Evolutionary conservation across 768 basidiomycete species (phyloP).

Genomic region (Lanmaoa rubissima): DNA sequence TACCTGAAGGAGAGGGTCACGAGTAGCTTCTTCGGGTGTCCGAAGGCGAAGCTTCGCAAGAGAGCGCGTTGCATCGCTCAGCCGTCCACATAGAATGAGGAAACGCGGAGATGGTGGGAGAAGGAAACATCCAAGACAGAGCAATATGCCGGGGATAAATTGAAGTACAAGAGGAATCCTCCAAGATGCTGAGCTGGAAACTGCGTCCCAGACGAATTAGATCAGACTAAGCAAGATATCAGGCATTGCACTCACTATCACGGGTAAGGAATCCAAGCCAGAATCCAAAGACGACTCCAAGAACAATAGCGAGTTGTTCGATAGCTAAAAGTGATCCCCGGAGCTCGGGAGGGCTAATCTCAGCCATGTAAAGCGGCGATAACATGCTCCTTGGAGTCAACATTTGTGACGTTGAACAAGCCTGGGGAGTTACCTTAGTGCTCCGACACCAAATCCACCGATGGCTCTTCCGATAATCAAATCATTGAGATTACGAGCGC

Average conservation of each 20-base stretch:
- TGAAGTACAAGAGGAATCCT: constrained; percentile 74
- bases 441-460: constrained; percentile 81
- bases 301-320: constrained; percentile 78
- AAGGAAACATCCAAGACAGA: constrained; percentile 56
- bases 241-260: constrained; percentile 40
- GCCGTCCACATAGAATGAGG: constrained; percentile 46
- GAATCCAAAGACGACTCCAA: constrained; percentile 80
- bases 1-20: constrained; percentile 54
- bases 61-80: constrained; percentile 56
- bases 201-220: constrained; percentile 29
- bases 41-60: constrained; percentile 53
- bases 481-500: constrained; percentile 52
- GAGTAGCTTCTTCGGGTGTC: constrained; percentile 41
- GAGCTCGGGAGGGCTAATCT: constrained; percentile 79
- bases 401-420: constrained; percentile 1
- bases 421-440: constrained; percentile 48
- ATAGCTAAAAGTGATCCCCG: constrained; percentile 77
- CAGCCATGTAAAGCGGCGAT: constrained; percentile 80
- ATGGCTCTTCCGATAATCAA: constrained; percentile 70
- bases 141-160: constrained; percentile 62
- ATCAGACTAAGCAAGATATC: neutral
- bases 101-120: constrained; percentile 51
- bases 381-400: constrained; percentile 53
- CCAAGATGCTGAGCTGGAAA: constrained; percentile 68
- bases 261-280: constrained; percentile 80